Evolutionary conservation across 176 grass and related monocot genomes (phyloP).

Genomic region (Musa beccarii): DNA sequence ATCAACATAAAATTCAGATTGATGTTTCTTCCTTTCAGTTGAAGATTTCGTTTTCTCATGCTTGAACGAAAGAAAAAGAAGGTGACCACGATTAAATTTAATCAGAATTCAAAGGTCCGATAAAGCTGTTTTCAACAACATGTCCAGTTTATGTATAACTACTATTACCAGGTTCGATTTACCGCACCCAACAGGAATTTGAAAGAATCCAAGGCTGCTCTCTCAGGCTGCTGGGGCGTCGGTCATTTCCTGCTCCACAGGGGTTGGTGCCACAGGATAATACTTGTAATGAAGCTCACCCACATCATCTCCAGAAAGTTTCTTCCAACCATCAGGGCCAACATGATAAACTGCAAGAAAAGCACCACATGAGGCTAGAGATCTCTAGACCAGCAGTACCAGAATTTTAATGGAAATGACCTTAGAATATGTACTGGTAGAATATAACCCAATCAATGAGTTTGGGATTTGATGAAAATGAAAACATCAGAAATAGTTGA

Average conservation of each 20-base stretch:
- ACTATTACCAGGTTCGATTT: not conserved
- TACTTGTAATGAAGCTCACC: conserved; percentile 90
- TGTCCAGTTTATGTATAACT: not conserved
- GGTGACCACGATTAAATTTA: too few species aligned
- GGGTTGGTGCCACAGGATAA: conserved; percentile 42
- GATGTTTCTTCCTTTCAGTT: too few species aligned
- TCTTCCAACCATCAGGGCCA: conserved; percentile 78
- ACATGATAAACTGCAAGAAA: conserved; percentile 68
- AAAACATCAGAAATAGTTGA: not conserved
- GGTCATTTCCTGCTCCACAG: conserved; percentile 73
- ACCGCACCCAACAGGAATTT: not conserved
- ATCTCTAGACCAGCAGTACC: not conserved
- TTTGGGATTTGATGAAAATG: not conserved
- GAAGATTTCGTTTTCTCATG: too few species aligned
- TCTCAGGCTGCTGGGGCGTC: conserved; percentile 48
- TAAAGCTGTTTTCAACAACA: not conserved
- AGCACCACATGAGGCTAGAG: too few species aligned
- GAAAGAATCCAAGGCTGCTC: not conserved
- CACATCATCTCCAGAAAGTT: conserved; percentile 89
- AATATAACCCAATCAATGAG: not conserved
- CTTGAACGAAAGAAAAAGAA: too few species aligned
- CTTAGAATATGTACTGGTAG: not conserved
- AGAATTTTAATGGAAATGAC: not conserved
- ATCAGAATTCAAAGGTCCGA: too few species aligned
- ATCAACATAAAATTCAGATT: too few species aligned